Evolutionary conservation across 1,284 basidiomycete genomes (phyloP).

Genomic region (Golubevia sp.): DNA sequence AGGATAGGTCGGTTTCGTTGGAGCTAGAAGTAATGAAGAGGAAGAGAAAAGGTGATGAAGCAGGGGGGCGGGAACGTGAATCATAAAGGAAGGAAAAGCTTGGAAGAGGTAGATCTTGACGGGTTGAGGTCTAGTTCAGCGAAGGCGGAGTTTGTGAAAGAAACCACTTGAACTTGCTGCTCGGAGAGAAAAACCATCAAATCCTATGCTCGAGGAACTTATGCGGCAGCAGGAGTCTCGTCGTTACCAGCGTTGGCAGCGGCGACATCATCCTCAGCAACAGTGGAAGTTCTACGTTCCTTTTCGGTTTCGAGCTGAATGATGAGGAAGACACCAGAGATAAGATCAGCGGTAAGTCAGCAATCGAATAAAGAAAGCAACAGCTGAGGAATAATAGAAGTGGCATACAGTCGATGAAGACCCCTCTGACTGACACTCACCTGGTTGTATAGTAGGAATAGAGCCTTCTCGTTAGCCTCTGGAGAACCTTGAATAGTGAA

Average conservation of each 20-base stretch:
- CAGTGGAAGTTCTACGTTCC: constrained; percentile 39
- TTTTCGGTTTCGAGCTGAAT: constrained; percentile 49
- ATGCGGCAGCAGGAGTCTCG: constrained; percentile 23
- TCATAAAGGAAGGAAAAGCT: no score
- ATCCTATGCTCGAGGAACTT: no score
- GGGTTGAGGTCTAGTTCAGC: no score
- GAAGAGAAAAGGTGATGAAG: no score
- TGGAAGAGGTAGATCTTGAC: no score
- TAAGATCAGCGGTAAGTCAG: neutral
- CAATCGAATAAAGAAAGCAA: neutral
- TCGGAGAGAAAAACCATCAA: no score
- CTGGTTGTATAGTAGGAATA: constrained; percentile 96
- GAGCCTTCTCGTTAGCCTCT: constrained; percentile 81
- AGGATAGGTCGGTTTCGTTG: no score
- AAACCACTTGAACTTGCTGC: no score
- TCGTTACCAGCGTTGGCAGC: constrained; percentile 7
- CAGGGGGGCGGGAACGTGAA: no score
- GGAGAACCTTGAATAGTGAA: constrained; percentile 97
- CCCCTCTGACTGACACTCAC: constrained; percentile 4
- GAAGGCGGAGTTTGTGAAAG: no score
- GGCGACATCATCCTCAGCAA: constrained; percentile 7
- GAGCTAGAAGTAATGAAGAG: no score
- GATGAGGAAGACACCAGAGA: neutral
- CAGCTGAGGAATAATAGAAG: neutral
- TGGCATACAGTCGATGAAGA: neutral